Evolutionary conservation across 2,329 filamentous ascomycete genomes (phyloP).

Genomic region (Aspergillus phoenicis): DNA sequence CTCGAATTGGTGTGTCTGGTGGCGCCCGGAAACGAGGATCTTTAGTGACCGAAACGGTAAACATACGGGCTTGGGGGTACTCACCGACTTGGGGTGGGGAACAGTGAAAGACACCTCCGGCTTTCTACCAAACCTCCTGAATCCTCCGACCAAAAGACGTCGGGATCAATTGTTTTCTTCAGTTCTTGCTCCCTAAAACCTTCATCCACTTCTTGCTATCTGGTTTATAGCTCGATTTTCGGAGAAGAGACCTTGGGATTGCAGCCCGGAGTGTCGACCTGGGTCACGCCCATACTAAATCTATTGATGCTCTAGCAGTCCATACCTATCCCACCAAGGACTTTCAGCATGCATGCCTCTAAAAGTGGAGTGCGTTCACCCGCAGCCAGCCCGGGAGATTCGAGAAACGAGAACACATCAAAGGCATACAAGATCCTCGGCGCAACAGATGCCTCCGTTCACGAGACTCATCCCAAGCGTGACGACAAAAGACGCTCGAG

Average conservation of each 20-base stretch:
- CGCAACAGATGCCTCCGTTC: conserved; percentile 29
- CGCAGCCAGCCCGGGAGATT: conserved; percentile 21
- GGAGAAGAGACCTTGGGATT: not conserved
- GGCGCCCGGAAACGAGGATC: not conserved
- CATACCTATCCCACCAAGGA: conserved; percentile 20
- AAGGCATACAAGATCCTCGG: conserved; percentile 39
- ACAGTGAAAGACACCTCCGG: conserved; percentile 8
- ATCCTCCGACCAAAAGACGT: not conserved
- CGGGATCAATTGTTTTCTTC: not conserved
- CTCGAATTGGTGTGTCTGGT: not conserved
- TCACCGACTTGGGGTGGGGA: conserved; percentile 20
- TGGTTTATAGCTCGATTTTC: not conserved
- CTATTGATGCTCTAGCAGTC: conserved; percentile 16
- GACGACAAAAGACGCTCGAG: conserved; percentile 28
- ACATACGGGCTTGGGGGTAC: not conserved
- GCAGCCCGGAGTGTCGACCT: not conserved
- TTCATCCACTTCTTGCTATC: not conserved
- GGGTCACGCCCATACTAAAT: not conserved
- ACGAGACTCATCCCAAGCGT: conserved; percentile 24
- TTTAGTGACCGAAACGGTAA: conserved; percentile 6
- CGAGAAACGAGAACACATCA: conserved; percentile 25
- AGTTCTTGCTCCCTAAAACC: too few species aligned
- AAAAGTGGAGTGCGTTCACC: conserved; percentile 12
- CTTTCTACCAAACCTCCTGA: conserved; percentile 5
- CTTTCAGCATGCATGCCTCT: conserved; percentile 22